Evolutionary conservation across 768 basidiomycete genomes (phyloP).

Genomic region (Nidularia pulvinata): DNA sequence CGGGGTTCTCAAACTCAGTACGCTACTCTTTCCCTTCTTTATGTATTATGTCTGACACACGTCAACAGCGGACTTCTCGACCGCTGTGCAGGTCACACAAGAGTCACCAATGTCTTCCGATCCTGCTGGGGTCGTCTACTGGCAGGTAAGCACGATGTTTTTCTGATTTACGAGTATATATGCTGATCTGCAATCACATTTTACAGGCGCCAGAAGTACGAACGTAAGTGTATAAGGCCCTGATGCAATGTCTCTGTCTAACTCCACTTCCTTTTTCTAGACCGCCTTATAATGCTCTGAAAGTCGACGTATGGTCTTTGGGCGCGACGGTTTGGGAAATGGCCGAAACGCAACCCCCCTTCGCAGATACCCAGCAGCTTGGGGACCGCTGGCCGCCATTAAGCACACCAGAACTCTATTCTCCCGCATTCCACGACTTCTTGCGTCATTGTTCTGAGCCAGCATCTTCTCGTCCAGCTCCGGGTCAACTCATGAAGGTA

Average conservation of each 20-base stretch:
- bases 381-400: constrained; percentile 68
- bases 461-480: constrained; percentile 49
- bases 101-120: constrained; percentile 53
- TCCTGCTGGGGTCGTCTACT: constrained; percentile 71
- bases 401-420: constrained; percentile 55
- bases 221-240: constrained; percentile 39
- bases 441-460: constrained; percentile 66
- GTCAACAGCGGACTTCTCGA: constrained; percentile 78
- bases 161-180: too few species aligned
- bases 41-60: not conserved
- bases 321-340: constrained; percentile 87
- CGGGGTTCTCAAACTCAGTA: constrained; percentile 77
- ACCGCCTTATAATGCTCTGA: constrained; percentile 70
- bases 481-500: constrained; percentile 61
- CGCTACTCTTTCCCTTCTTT: constrained; percentile 17
- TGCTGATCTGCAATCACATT: not conserved
- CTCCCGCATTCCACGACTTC: constrained; percentile 74
- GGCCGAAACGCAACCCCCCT: constrained; percentile 75
- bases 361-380: constrained; percentile 56
- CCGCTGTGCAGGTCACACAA: constrained; percentile 59
- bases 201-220: constrained; percentile 72
- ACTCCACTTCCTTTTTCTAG: constrained; percentile 21
- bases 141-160: constrained; percentile 53
- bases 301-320: constrained; percentile 80
- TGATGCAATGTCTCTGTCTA: not conserved